Evolutionary conservation across 345 rosid genomes (phyloP).

Genomic region (Lepidium africanum): DNA sequence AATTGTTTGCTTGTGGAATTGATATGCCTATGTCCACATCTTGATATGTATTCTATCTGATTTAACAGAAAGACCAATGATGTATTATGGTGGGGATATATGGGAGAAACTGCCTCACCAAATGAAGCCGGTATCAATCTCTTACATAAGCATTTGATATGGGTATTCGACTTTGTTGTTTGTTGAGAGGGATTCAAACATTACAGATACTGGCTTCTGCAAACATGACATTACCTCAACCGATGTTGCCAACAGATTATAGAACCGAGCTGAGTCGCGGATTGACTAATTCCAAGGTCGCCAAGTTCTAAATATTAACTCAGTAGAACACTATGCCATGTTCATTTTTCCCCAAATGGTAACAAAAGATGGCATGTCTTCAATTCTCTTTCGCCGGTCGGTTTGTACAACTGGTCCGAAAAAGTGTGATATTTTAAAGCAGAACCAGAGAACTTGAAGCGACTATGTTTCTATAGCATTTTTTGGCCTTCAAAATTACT

Average conservation of each 20-base stretch:
- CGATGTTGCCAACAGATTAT: neutral
- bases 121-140: neutral
- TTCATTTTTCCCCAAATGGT: neutral
- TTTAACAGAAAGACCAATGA: conserved; percentile 8
- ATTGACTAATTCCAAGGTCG: neutral
- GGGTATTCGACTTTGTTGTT: neutral
- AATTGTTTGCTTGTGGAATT: no score
- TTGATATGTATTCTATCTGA: neutral
- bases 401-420: neutral
- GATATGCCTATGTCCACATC: neutral
- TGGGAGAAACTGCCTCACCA: conserved; percentile 15
- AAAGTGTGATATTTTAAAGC: neutral
- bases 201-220: neutral
- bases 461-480: neutral
- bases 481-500: neutral
- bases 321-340: neutral
- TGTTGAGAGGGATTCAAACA: neutral
- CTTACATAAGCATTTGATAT: neutral
- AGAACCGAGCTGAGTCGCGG: neutral
- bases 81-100: conserved; percentile 13
- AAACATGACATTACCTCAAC: neutral
- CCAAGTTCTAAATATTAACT: neutral
- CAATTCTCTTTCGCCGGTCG: neutral
- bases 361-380: neutral
- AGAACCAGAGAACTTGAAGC: neutral